phyloP scores from a whole-genome alignment of 805 yeast species.

The Blastobotrys chiropterorum region DNA sequence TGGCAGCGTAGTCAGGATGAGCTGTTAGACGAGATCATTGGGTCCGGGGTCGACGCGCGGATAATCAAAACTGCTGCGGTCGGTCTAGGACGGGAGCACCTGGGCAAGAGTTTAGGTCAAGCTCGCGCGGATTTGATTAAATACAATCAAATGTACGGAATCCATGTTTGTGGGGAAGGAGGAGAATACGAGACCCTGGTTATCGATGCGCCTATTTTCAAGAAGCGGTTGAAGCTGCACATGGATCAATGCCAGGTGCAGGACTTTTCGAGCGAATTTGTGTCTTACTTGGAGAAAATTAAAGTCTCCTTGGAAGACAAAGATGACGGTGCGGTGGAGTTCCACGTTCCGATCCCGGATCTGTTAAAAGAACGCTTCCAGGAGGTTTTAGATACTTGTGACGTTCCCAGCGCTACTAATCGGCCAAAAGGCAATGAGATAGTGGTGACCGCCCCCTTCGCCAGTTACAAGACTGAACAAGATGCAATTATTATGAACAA shows the following conservation, averaged over 20 bases:
- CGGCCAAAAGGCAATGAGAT: not conserved
- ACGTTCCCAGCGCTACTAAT: not conserved
- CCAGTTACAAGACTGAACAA: not conserved
- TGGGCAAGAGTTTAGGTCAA: slow-evolving; percentile 62
- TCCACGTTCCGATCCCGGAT: slow-evolving; percentile 18
- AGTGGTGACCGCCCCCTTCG: not conserved
- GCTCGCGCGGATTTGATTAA: slow-evolving; percentile 48
- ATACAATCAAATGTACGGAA: slow-evolving; percentile 62
- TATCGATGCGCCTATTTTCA: slow-evolving; percentile 82
- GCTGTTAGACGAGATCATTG: slow-evolving; percentile 76
- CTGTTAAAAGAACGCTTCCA: slow-evolving; percentile 32
- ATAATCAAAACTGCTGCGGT: slow-evolving; percentile 90
- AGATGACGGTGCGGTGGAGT: slow-evolving; percentile 15
- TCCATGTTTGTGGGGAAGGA: slow-evolving; percentile 97
- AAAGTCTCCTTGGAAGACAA: slow-evolving; percentile 42
- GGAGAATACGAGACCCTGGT: slow-evolving; percentile 96
- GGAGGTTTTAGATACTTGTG: slow-evolving; percentile 13
- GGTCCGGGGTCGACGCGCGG: slow-evolving; percentile 65
- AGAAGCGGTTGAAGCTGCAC: slow-evolving; percentile 41
- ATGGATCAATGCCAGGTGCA: slow-evolving; percentile 38
- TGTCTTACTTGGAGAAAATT: slow-evolving; percentile 52
- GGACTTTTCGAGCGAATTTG: slow-evolving; percentile 55
- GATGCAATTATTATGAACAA: not conserved
- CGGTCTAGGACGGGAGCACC: slow-evolving; percentile 61
- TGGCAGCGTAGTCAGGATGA: slow-evolving; percentile 88